Conservation (phyloP, 2,329 filamentous ascomycete species). For the Fusarium nematophilum region DNA sequence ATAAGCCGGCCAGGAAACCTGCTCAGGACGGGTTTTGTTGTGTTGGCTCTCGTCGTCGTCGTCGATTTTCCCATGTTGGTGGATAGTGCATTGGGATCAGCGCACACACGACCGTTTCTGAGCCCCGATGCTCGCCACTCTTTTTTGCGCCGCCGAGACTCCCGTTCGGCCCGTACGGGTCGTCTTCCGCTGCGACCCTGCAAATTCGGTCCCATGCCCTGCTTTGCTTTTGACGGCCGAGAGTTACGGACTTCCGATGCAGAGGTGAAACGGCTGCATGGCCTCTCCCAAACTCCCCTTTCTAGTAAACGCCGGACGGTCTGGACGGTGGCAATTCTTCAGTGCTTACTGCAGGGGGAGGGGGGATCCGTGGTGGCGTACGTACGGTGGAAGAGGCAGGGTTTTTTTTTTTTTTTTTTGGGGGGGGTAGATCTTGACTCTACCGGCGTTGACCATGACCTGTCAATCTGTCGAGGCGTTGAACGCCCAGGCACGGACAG, state of each 20-base stretch:
- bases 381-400: not conserved
- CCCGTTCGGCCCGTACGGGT: conserved; percentile 26
- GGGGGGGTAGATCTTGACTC: conserved; percentile 11
- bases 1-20: not conserved
- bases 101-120: conserved; percentile 11
- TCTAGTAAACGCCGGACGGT: conserved; percentile 4
- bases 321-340: conserved; percentile 10
- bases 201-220: conserved; percentile 5
- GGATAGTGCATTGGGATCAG: conserved; percentile 18
- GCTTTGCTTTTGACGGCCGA: conserved; percentile 28
- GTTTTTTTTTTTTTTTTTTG: too few relatives aligned
- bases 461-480: not conserved
- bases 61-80: conserved; percentile 9
- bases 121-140: conserved; percentile 4
- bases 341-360: conserved; percentile 13
- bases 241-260: conserved; percentile 5
- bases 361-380: conserved; percentile 37
- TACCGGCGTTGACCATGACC: conserved; percentile 9
- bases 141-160: not conserved
- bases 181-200: conserved; percentile 29
- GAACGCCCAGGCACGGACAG: not conserved
- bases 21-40: not conserved
- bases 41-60: not conserved
- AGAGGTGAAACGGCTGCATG: conserved; percentile 9
- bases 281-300: not conserved